Evolutionary conservation across 345 rosid genomes (phyloP), one percentile per base, ranked within the genome.

Genomic region (Balakata baccata): DNA sequence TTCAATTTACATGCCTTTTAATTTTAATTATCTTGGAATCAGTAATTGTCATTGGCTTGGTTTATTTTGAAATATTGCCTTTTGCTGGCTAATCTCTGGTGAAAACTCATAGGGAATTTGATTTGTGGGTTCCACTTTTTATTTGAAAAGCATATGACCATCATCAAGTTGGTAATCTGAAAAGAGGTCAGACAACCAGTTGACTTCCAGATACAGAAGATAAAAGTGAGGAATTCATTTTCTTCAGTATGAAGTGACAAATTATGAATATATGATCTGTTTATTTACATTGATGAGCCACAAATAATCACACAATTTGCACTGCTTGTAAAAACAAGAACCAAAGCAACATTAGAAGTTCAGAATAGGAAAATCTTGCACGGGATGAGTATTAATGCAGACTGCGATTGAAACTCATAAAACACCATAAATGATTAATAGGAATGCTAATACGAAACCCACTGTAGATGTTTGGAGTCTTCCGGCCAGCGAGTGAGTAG

Each of bases 381-480:
- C 60, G 45, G 61, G 52, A 9, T 25, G 56, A 25, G 22, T 6
- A 8, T 17, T 6, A 7, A 12, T 11, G 61, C 29, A 4, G 56
- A 46, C 6, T 45, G 43, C 11, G 23, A 14, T 17, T 23, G 22
- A 0, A 23, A 41, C 69, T 71, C 69, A 64, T 34, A 39, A 59
- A 47, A 65, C 77, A 34, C 50, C 20, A 20, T 39, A 66, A 58
- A 74, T 12, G 23, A 68, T 50, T 25, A 38, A 20, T 1, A 68
- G 56, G 58, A 67, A 45, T 10, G 51, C 23, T 3, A 62, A 5
- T 0, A 63, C 0, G 52, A 76, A 46, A 63, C 57, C 47, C 4
- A 68, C 3, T 3, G 6, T 60, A 1, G 67, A 22, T 34, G 11
- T 68, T 50, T 60, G 61, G 13, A 39, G 25, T 69, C 65, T 70